phyloP scores from a whole-genome alignment of 2,329 filamentous ascomycete genomes.

The Alternaria sp. region DNA sequence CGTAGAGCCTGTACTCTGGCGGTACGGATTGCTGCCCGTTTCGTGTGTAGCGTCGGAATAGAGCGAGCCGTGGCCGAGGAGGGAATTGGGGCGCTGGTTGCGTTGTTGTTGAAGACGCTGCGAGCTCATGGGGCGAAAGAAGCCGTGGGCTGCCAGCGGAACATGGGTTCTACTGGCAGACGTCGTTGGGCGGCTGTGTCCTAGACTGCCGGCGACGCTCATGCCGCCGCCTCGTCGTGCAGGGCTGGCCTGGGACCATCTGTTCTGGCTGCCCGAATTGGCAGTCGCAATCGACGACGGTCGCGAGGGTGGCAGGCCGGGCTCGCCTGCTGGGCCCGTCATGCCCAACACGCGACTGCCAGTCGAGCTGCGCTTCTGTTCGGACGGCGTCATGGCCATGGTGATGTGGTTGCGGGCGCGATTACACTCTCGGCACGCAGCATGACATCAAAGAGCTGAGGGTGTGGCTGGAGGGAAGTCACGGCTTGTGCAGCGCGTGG shows the following conservation, averaged over 20 bases:
- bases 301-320: conserved; percentile 56
- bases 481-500: neutral
- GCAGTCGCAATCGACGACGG: conserved; percentile 52
- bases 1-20: conserved; percentile 48
- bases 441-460: conserved; percentile 39
- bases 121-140: conserved; percentile 96
- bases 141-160: conserved; percentile 85
- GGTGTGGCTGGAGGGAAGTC: neutral
- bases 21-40: conserved; percentile 40
- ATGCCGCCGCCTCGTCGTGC: conserved; percentile 60
- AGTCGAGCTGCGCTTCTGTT: conserved; percentile 42
- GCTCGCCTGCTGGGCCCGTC: conserved; percentile 56
- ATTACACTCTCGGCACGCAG: conserved; percentile 26
- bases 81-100: conserved; percentile 60
- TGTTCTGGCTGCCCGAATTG: conserved; percentile 49
- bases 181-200: conserved; percentile 61
- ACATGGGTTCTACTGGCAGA: conserved; percentile 84
- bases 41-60: conserved; percentile 41
- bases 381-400: conserved; percentile 41
- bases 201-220: conserved; percentile 54
- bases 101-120: conserved; percentile 92
- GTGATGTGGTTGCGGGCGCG: conserved; percentile 35
- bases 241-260: conserved; percentile 62
- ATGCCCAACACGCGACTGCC: conserved; percentile 46
- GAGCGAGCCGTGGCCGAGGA: conserved; percentile 43